A percentile compares a stretch with the other conserved stretches of the same genome.
Evolutionary conservation across 2,329 filamentous ascomycete genomes (phyloP).

Genomic region (Sclerotinia trifoliorum): DNA sequence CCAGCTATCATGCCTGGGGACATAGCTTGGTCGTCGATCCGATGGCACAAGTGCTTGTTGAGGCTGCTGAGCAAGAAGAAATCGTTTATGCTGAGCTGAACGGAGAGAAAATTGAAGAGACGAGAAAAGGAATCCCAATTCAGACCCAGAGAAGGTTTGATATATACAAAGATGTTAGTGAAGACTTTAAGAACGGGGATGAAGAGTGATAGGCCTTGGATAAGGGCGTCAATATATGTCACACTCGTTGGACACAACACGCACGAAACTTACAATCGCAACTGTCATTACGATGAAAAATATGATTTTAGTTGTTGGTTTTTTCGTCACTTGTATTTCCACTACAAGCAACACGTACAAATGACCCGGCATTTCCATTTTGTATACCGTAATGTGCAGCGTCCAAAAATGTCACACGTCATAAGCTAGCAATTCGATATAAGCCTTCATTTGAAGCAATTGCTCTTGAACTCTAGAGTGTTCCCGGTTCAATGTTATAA

Average conservation of each 20-base stretch:
- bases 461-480: background rate
- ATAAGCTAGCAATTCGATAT: background rate
- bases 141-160: conserved; percentile 86
- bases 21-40: conserved; percentile 89
- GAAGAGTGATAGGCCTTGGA: background rate
- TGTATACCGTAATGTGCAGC: background rate
- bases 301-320: background rate
- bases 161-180: conserved; percentile 87
- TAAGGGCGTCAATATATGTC: background rate
- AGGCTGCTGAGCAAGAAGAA: conserved; percentile 75
- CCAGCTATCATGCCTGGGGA: conserved; percentile 85
- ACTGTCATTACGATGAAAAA: background rate
- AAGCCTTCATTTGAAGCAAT: background rate
- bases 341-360: background rate
- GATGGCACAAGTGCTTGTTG: conserved; percentile 74
- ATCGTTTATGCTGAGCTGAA: conserved; percentile 73
- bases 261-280: background rate
- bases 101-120: conserved; percentile 66
- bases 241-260: background rate
- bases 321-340: background rate
- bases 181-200: conserved; percentile 40
- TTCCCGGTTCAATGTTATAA: background rate
- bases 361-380: background rate
- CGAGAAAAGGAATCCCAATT: conserved; percentile 80
- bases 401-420: too few species aligned